Base-by-base conservation (phyloP, 1,284 basidiomycete genomes). In the Pseudozyma tsukubaensis region DNA sequence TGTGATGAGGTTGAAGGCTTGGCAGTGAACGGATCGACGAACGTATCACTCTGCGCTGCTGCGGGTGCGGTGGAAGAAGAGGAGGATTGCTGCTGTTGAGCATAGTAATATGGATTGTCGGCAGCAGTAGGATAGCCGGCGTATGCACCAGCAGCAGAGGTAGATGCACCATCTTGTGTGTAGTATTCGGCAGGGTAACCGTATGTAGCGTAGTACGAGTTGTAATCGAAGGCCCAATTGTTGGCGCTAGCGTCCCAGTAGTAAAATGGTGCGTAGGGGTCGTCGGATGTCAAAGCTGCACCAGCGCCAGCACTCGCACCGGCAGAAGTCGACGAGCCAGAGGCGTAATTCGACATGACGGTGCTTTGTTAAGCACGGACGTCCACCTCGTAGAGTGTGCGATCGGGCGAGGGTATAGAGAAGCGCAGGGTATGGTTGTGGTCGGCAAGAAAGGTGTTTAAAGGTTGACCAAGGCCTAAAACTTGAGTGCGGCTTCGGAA, bases 221-320 rank as follows among this genome's bases (percentile, higher is more conserved):
- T 72, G 63, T 84, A 84, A 62, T 84, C 81, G 43, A 84, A 84
- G 18, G 76, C 79, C 81, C 81, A 83, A 39, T 82, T 72, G 62
- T 74, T 76, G 37, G 76, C 61, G 12, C 40, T 51, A 4, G 71
- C 44, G 49, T 84, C 82, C 83, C 83, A 84, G 56, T 79, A 83
- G 74, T 84, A 84, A 66, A 80, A 84, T 3, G 79, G 77, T 19
- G 81, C 78, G 43, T 84, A 84, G 4, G 80, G 78, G 54, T 84
- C 83, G 49, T 60, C 58, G 34, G 60, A 45, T 24, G 62, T 62
- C 2, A 59, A 60, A 8, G 57, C 40, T 4, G 57, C 35, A 43
- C 18, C 14, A 6, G 35, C 19, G 13, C 4, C 24, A 4, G 47
- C 16, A 29, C 49, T 29, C 18, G 35, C 34, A 11, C 18, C 43